Evolutionary conservation across 1,284 basidiomycete species (phyloP), one percentile per base, ranked within the genome.

Genomic region (Schizophyllum commune): DNA sequence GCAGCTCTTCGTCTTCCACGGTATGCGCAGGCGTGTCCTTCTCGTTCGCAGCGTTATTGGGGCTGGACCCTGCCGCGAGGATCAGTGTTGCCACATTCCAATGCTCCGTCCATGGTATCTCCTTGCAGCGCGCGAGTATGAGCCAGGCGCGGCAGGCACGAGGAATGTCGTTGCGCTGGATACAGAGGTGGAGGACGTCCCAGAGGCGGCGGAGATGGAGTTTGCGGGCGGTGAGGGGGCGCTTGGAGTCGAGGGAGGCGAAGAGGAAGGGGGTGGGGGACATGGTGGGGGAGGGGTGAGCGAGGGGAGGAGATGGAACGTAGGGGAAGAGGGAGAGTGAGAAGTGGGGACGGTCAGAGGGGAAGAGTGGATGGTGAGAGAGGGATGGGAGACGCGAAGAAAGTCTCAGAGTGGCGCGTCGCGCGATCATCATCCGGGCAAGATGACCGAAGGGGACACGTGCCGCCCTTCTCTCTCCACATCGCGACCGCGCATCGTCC

Each of bases 51-150:
- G 27, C 2, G 27, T 27, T 27, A 5, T 3, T 27, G 5, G 27
- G 5, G 5, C 27, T 27, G 2, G 39, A 47, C 4, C 39, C 39
- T 47, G 9, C 39, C 13, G 4, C 17, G 17, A 90, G 74, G 34
- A 92, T 72, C 59, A 80, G 74, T 32, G 93, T 70, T 11, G 87
- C 89, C 60, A 84, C 86, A 57, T 77, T 79, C 93, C 93, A 96
- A 70, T 90, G 78, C 13, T 79, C 71, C 69, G 77, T 84, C 90
- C 91, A 93, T 66, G 89, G 76, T 8, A 94, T 77, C 74, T 95
- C 93, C 67, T 88, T 88, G 71, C 93, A 95, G 65, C 87, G 81
- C n/a, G 84, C 81, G 51, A 96, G 81, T 61, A 95, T 89, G 32
- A 81, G 76, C 91, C 92, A 96, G 8, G 89, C 89, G 64, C 83